phyloP scores from a whole-genome alignment of 2,329 filamentous ascomycete species.

The Alternaria longipes region DNA sequence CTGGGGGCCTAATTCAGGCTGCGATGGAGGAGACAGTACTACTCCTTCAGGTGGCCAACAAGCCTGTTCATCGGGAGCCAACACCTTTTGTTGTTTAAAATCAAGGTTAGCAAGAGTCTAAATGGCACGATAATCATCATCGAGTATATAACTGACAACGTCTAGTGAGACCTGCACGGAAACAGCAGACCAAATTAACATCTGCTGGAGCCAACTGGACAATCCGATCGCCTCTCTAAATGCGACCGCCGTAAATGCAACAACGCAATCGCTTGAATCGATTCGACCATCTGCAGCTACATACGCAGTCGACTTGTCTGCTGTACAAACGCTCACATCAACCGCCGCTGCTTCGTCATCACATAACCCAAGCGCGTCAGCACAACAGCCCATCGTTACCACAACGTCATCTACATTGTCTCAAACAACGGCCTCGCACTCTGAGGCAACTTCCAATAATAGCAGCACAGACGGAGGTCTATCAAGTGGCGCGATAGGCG shows the following conservation, averaged over 20 bases:
- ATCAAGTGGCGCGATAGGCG: constrained; percentile 33
- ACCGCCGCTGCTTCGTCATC: constrained; percentile 6
- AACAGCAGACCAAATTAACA: constrained; percentile 32
- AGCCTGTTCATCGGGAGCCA: constrained; percentile 13
- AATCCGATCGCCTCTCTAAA: constrained; percentile 26
- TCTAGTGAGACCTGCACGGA: constrained; percentile 18
- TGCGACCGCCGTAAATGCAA: constrained; percentile 24
- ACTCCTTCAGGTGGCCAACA: constrained; percentile 17
- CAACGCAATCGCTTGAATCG: constrained; percentile 29
- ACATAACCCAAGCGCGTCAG: neutral
- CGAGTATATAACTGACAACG: constrained; percentile 11
- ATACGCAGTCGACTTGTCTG: constrained; percentile 17
- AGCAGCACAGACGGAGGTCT: neutral
- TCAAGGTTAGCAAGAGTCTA: constrained; percentile 9
- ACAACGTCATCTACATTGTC: neutral
- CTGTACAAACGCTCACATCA: constrained; percentile 12
- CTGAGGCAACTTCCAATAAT: neutral
- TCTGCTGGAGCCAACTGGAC: constrained; percentile 32
- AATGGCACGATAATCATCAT: neutral
- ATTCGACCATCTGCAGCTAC: constrained; percentile 20
- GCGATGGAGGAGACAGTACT: constrained; percentile 15
- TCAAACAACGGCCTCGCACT: neutral
- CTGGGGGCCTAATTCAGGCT: constrained; percentile 19
- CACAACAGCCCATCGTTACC: neutral
- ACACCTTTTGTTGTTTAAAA: constrained; percentile 29